These are phyloP conservation scores for Paramecium caudatum DNA, from an alignment of 73 alveolate species.

Conservation along the genomic window DNA sequence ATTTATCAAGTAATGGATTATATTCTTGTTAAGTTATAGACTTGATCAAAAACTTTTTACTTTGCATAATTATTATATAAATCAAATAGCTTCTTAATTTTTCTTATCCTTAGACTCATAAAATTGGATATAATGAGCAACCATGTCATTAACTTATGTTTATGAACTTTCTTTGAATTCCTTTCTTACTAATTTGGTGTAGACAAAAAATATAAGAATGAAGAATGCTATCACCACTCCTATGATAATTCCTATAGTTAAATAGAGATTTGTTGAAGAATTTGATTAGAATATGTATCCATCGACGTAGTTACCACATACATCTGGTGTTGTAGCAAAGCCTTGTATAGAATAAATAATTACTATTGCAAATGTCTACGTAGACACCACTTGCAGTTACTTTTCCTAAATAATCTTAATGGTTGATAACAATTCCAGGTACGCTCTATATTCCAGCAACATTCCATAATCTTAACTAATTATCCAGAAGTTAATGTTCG, in stretches of 20 bases:
- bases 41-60: too few species aligned
- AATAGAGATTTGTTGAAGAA: conserved; percentile 6
- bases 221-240: background rate
- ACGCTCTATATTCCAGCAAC: background rate
- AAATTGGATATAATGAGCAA: background rate
- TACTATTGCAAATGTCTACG: conserved; percentile 19
- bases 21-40: too few species aligned
- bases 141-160: conserved; percentile 40
- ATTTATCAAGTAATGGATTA: conserved; percentile 17
- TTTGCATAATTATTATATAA: too few species aligned
- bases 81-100: conserved; percentile 12
- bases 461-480: background rate
- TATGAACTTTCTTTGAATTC: background rate
- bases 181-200: background rate
- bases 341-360: background rate
- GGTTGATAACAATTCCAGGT: background rate
- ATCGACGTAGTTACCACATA: background rate
- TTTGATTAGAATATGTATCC: background rate
- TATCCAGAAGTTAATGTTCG: background rate
- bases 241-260: background rate
- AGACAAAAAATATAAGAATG: background rate
- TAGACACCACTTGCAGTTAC: background rate
- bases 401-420: conserved; percentile 1
- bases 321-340: background rate
- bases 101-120: conserved; percentile 53